Evolutionary conservation across 805 yeast genomes (phyloP), one percentile per base, ranked within the genome.

Genomic region (Cyberlindnera sargentensis): DNA sequence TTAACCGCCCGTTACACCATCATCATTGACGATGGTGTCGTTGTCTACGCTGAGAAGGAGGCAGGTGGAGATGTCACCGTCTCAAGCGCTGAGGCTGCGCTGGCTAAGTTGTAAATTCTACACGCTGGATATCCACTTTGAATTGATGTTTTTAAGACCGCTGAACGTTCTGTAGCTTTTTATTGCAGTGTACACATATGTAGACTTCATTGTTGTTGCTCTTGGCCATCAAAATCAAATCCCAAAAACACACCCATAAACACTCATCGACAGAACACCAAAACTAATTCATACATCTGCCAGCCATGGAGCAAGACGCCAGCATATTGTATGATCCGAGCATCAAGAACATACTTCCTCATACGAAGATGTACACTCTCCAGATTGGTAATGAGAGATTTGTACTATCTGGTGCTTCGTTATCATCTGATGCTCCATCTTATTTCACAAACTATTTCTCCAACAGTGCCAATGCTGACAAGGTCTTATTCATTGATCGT

Each of bases 361-460:
- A 80, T 52, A 84, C 80, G 36, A 75, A 70, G 45, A 76, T 84
- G 62, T 88, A 73, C 62, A 70, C 80, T 15, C 72, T 88, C 26
- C 86, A 82, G 57, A 78, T 87, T 9, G 95, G 95, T 0, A 72
- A 70, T 34, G 70, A 68, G 49, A 50, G 76, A 26, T 88, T 80
- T 60, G 67, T 71, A n/a, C 52, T 82, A 15, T 80, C 88, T 55
- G 96, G 96, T 1, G 90, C 93, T 0, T 86, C 95, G 2, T 63
- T 89, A 33, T 82, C 88, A 26, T 84, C 84, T 2, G 96, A 89
- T 63, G 82, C 82, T 0, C 97, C 97, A 0, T 85, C 95, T 4
- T 88, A 84, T 59, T 90, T 89, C 67, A 87, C 96, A 3, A 68
- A 73, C 27, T 86, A 69, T 64, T 89, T 89, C 59, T 52, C 55